Evolutionary conservation across 208 protist species (phyloP), one percentile per base, ranked within the genome.

Genomic region (Trypanosoma lewisi): DNA sequence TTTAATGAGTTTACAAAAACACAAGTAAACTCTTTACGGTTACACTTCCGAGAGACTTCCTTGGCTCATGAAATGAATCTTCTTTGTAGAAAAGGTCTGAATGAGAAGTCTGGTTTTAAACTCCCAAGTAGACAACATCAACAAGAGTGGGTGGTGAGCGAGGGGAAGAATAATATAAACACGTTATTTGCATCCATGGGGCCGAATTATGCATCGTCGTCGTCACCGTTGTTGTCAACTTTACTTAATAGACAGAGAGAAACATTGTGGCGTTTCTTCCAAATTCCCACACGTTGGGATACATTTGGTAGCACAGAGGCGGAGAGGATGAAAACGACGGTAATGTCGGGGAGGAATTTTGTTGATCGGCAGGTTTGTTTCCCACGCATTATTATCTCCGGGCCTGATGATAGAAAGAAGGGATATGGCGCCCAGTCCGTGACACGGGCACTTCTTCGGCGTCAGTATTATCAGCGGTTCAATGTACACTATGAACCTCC

Each of bases 371-470:
- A 64, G 31, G 75, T 92, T 58, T 59, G 73, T 28, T 94, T 77
- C 57, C 87, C 87, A 7, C 87, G 84, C 33, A 94, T 91, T 55
- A 55, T 87, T 39, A 85, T 94, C 70, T 64, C 74, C 0, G 87
- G 83, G 0, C 87, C 87, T 1, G 60, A 73, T 27, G 4, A 47
- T 37, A 42, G 19, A 0, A 59, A 58, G 0, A 77, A 77, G 17
- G 79, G 68, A 21, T 55, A 51, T 11, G 69, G 57, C 17, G 83
- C 84, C 14, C 77, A 74, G 57, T 52, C 39, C 12, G 31, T 87
- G 2, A 78, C 78, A 42, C 51, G 57, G 6, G 44, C 54, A 21
- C 56, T 87, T 64, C 47, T 51, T 1, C 74, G 62, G 30, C 75
- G 82, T 1, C 57, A 85, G 34, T 63, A 74, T n/a, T 94, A 94